Percentiles rank a stretch among this genome's conserved stretches.
Evolutionary conservation across 345 rosid species (phyloP).

Genomic region (Gossypium raimondii): DNA sequence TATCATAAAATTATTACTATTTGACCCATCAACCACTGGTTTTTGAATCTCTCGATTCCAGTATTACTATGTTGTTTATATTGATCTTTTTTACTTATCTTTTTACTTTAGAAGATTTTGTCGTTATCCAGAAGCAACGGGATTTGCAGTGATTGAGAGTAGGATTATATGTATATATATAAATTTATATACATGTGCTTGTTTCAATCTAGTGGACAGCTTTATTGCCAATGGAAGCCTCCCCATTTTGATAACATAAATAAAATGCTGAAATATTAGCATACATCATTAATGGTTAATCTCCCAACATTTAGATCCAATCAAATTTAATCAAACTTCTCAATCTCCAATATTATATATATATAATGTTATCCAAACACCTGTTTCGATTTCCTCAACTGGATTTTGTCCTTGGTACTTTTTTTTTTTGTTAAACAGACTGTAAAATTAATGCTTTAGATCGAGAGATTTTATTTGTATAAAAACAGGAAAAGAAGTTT

Average conservation of each 20-base stretch:
- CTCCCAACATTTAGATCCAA: slow-evolving; percentile 8
- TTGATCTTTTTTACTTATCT: not conserved
- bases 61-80: not conserved
- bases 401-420: not conserved
- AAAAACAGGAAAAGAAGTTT: not conserved
- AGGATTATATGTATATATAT: not conserved
- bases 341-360: not conserved
- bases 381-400: not conserved
- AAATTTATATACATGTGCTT: not conserved
- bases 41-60: too few species aligned
- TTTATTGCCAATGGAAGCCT: slow-evolving; percentile 14
- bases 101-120: not conserved
- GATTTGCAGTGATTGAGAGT: slow-evolving; percentile 21
- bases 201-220: not conserved
- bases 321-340: not conserved
- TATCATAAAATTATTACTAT: too few species aligned
- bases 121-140: slow-evolving; percentile 22
- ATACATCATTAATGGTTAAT: not conserved
- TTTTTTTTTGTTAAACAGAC: not conserved
- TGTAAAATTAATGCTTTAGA: not conserved
- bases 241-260: not conserved
- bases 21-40: too few species aligned
- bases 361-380: not conserved
- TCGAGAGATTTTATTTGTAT: not conserved
- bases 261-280: not conserved